Evolutionary conservation across 371 early-diverging fungal species (phyloP).

Genomic region (Actinomucor elegans): DNA sequence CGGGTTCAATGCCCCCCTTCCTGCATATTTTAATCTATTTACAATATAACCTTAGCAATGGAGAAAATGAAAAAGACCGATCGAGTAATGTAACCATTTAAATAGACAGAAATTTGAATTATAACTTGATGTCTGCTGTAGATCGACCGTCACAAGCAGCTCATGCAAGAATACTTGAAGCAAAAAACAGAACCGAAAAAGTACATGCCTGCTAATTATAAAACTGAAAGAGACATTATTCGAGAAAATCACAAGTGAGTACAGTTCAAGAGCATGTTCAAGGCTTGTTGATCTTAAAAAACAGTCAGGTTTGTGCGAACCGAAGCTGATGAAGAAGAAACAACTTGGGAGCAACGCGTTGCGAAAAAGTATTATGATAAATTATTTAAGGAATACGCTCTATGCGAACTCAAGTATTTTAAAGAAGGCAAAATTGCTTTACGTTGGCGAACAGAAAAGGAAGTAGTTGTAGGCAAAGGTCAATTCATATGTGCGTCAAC

Average conservation of each 20-base stretch:
- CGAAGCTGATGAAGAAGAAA: conserved; percentile 38
- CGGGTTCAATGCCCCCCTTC: too few species aligned
- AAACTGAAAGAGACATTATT: conserved; percentile 64
- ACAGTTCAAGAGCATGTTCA: background rate
- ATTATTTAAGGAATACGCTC: conserved; percentile 83
- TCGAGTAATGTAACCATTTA: too few species aligned
- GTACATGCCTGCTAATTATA: conserved; percentile 37
- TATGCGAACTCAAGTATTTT: conserved; percentile 76
- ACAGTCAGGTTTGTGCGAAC: conserved; percentile 27
- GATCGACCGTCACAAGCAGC: conserved; percentile 1
- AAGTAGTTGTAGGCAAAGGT: conserved; percentile 77
- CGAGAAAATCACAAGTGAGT: conserved; percentile 29
- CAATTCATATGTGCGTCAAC: conserved; percentile 75
- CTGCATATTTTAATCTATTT: too few species aligned
- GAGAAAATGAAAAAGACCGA: too few species aligned
- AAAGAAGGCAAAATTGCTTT: conserved; percentile 79
- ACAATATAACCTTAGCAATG: too few species aligned
- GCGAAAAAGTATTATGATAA: conserved; percentile 86
- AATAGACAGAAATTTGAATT: too few species aligned
- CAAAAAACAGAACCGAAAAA: background rate
- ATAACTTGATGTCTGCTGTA: too few species aligned
- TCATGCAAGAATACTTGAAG: background rate
- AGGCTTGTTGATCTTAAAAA: background rate
- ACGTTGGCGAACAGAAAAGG: conserved; percentile 81
- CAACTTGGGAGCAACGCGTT: conserved; percentile 75